Conservation (phyloP, 2,329 filamentous ascomycete genomes). For the Hypoxylon sp. region DNA sequence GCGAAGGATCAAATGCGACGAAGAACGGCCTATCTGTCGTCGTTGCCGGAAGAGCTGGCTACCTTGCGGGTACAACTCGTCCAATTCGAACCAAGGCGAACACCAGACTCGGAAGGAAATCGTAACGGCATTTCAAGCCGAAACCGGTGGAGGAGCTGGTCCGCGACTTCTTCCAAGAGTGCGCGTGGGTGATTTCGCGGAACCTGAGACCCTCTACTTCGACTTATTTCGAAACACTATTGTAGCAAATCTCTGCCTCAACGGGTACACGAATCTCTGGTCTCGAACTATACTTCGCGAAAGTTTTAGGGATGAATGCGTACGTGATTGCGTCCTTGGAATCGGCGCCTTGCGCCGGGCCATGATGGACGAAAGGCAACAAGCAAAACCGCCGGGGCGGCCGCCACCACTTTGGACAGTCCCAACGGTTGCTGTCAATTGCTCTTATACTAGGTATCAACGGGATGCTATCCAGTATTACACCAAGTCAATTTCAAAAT, state of each 20-base stretch:
- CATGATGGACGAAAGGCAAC: conserved; percentile 27
- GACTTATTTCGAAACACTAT: conserved; percentile 39
- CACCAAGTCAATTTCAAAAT: conserved; percentile 36
- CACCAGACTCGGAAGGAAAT: conserved; percentile 3
- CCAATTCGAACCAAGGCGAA: conserved; percentile 5
- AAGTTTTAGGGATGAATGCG: conserved; percentile 42
- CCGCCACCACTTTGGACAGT: conserved; percentile 25
- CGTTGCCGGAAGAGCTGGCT: conserved; percentile 38
- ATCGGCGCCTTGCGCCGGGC: conserved; percentile 41
- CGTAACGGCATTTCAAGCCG: conserved; percentile 16
- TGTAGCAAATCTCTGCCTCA: conserved; percentile 36
- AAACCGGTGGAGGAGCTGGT: neutral
- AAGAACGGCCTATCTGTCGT: conserved; percentile 34
- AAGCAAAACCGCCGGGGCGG: neutral
- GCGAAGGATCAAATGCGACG: conserved; percentile 44
- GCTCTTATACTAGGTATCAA: conserved; percentile 24
- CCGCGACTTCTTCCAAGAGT: conserved; percentile 11
- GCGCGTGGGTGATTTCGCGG: conserved; percentile 20
- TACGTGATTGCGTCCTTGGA: conserved; percentile 39
- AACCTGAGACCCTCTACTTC: conserved; percentile 36
- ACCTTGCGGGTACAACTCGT: conserved; percentile 33
- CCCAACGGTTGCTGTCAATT: conserved; percentile 15
- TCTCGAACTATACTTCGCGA: conserved; percentile 40
- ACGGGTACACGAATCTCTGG: conserved; percentile 42
- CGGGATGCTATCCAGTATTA: conserved; percentile 39